Conservation (phyloP, 1,284 basidiomycete species). For the Microbotryum violaceum region DNA sequence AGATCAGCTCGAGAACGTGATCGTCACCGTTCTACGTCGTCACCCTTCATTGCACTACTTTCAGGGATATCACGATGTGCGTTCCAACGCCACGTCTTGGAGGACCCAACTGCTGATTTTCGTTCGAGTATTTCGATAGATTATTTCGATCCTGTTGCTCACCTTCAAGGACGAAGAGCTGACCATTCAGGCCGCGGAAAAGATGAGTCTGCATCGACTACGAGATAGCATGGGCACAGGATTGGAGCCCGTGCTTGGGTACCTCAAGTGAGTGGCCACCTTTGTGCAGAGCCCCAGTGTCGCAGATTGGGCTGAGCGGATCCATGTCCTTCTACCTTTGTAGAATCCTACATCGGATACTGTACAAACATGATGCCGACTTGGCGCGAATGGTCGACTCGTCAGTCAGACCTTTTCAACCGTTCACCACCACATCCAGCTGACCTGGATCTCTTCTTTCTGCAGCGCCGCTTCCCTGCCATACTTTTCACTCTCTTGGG, state of each 20-base stretch:
- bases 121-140: slow-evolving; percentile 21
- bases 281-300: neutral
- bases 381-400: slow-evolving; percentile 25
- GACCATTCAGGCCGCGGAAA: slow-evolving; percentile 15
- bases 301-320: neutral
- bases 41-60: slow-evolving; percentile 36
- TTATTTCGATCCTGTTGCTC: slow-evolving; percentile 36
- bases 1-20: slow-evolving; percentile 27
- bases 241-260: slow-evolving; percentile 37
- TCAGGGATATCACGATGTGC: slow-evolving; percentile 33
- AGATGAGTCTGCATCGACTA: slow-evolving; percentile 32
- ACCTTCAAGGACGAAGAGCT: slow-evolving; percentile 29
- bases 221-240: slow-evolving; percentile 36
- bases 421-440: neutral
- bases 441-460: neutral
- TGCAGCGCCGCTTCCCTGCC: slow-evolving; percentile 34
- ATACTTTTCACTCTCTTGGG: slow-evolving; percentile 38
- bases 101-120: neutral
- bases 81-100: neutral
- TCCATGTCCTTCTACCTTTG: neutral
- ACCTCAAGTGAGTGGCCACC: slow-evolving; percentile 29
- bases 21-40: slow-evolving; percentile 31
- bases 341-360: slow-evolving; percentile 30
- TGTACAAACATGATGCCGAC: slow-evolving; percentile 24
- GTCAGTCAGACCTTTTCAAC: slow-evolving; percentile 11